phyloP scores from a whole-genome alignment of 2,329 filamentous ascomycete genomes.

The Hawksworthiomyces lignivorus region DNA sequence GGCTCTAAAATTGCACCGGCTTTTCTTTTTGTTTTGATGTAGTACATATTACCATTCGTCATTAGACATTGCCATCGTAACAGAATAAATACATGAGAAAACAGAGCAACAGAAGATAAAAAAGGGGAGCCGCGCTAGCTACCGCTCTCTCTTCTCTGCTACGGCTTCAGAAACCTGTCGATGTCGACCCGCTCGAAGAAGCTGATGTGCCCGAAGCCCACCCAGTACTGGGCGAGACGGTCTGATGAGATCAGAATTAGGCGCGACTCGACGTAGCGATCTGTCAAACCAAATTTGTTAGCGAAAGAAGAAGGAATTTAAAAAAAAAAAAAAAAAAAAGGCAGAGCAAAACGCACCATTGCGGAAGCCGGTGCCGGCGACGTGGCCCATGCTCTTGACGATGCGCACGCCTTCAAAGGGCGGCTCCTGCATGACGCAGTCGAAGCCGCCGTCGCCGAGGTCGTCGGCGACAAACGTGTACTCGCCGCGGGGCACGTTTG shows the following conservation, averaged over 20 bases:
- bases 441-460: conserved; percentile 57
- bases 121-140: neutral
- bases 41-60: no score
- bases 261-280: conserved; percentile 66
- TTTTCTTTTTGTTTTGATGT: no score
- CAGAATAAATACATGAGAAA: no score
- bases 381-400: conserved; percentile 67
- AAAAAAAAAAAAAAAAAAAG: neutral
- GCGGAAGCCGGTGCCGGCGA: conserved; percentile 44
- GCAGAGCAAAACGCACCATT: conserved; percentile 3
- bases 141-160: neutral
- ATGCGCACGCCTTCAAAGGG: conserved; percentile 68
- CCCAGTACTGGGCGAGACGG: conserved; percentile 75
- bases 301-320: no score
- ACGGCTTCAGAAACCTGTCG: conserved; percentile 33
- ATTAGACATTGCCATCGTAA: no score
- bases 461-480: conserved; percentile 75
- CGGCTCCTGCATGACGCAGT: conserved; percentile 56
- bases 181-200: conserved; percentile 55
- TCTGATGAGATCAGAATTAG: conserved; percentile 74
- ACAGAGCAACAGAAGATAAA: neutral
- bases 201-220: conserved; percentile 52
- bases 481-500: conserved; percentile 81
- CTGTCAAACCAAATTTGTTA: no score
- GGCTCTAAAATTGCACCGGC: no score